Evolutionary conservation across 495 filamentous ascomycete species (phyloP), one percentile per base, ranked within the genome.

Genomic region (Penicillium silybi): DNA sequence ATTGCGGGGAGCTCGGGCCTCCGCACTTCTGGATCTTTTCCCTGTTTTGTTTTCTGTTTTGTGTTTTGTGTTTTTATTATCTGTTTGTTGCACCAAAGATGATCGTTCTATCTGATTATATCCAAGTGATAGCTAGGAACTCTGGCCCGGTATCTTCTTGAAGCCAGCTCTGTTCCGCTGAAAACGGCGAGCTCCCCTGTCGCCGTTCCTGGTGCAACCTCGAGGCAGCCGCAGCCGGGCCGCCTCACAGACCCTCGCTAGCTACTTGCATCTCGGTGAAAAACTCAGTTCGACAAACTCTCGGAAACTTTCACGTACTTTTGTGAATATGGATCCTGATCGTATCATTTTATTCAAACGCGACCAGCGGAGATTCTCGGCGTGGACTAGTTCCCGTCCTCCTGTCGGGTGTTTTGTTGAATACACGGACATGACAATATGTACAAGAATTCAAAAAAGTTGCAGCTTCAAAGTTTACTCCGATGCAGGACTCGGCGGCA

Each of bases 401-500:
- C 29, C 9, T 15, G 9, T 15, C 9, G 29, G 29, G 22, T 23
- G 22, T 23, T 2, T 15, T 32, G 29, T 32, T 32, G 8, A 32
- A 32, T 13, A 32, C 38, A 8, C n/a, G n/a, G 38, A n/a, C 16
- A 41, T 17, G 7, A 8, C 0, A 18, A 41, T 10, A 41, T 20
- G n/a, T 6, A 11, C 16, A 17, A 20, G 16, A 41, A 18, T 1
- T 18, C 2, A 19, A 13, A 19, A 41, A 19, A 41, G 18, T 5
- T 10, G 5, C n/a, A 41, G 15, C 15, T 16, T 8, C 16, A 16
- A 1, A 29, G 4, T 29, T 10, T 32, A 50, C 27, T 48, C 46
- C 10, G 70, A 74, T 37, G 73, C 80, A 11, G 80, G 78, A 65
- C 77, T 82, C 16, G 80, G 80, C 0, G 80, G 80, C 52, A 79